Percentiles rank a stretch among this genome's conserved stretches.
Conservation (phyloP, 1,139 yeast species). For the Magnusiomyces fungicola region DNA sequence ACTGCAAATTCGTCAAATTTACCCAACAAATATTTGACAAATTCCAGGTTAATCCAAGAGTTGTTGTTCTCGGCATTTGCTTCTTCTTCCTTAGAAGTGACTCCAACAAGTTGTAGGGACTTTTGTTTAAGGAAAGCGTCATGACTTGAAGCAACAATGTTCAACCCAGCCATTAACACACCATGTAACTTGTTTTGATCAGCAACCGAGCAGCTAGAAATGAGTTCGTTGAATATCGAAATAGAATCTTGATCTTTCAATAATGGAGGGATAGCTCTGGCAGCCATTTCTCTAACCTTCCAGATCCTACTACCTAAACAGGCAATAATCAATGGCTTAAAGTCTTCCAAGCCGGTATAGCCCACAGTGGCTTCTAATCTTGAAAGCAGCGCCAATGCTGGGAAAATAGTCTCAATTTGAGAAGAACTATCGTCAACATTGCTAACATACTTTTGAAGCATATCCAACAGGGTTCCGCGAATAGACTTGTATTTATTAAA, state of each 20-base stretch:
- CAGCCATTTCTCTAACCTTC: conserved; percentile 84
- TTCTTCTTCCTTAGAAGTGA: conserved; percentile 6
- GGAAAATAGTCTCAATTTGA: conserved; percentile 53
- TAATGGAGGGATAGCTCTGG: conserved; percentile 57
- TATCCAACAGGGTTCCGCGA: conserved; percentile 40
- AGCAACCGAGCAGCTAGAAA: conserved; percentile 14
- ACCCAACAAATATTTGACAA: conserved; percentile 18
- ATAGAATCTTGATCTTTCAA: conserved; percentile 31
- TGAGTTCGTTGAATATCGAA: conserved; percentile 19
- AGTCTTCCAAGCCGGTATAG: conserved; percentile 44
- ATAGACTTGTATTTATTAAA: conserved; percentile 56
- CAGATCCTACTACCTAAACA: conserved; percentile 52
- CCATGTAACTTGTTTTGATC: conserved; percentile 54
- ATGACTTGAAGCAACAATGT: conserved; percentile 10
- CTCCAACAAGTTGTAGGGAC: conserved; percentile 14
- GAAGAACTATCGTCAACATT: conserved; percentile 19
- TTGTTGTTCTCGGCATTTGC: conserved; percentile 1
- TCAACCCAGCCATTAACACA: conserved; percentile 38
- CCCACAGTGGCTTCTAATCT: conserved; percentile 56
- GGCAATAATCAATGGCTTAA: conserved; percentile 39
- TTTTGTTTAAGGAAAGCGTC: conserved; percentile 7
- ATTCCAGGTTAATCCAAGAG: conserved; percentile 12
- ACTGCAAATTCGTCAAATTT: conserved; percentile 24
- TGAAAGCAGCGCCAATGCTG: conserved; percentile 65
- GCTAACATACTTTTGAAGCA: conserved; percentile 37